Evolutionary conservation across 495 filamentous ascomycete species (phyloP).

Genomic region (Lepidopterella palustris): DNA sequence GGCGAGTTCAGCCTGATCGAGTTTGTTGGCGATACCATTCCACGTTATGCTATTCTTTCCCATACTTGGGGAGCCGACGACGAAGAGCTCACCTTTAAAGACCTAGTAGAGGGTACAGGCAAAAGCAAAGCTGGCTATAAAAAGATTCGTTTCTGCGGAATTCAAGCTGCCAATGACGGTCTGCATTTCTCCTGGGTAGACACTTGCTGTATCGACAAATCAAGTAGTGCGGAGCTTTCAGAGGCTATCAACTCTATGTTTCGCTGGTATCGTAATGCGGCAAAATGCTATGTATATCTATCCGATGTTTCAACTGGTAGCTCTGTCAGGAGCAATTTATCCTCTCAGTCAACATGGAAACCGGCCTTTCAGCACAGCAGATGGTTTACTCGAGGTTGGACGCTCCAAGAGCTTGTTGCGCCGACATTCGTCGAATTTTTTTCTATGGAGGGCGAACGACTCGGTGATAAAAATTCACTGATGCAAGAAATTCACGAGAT

Average conservation of each 20-base stretch:
- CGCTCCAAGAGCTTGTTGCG: slow-evolving; percentile 20
- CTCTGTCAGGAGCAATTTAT: neutral
- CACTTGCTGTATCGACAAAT: slow-evolving; percentile 10
- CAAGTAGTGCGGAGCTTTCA: neutral
- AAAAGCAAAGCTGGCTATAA: neutral
- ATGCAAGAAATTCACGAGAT: slow-evolving; percentile 18
- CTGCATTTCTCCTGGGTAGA: slow-evolving; percentile 4
- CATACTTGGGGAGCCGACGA: neutral
- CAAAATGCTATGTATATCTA: no score
- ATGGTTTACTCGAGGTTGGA: slow-evolving; percentile 1
- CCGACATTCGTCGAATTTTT: slow-evolving; percentile 26
- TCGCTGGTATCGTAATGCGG: no score
- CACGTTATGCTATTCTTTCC: neutral
- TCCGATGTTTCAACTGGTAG: neutral
- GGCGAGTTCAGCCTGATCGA: neutral
- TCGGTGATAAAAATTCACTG: slow-evolving; percentile 23
- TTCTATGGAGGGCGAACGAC: slow-evolving; percentile 14
- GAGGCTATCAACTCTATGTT: no score
- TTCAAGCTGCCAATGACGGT: neutral
- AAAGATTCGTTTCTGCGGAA: slow-evolving; percentile 1
- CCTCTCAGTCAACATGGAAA: neutral
- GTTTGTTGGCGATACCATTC: neutral
- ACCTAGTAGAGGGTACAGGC: neutral
- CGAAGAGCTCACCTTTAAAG: slow-evolving; percentile 1
- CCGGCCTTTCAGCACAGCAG: neutral